Evolutionary conservation across 805 yeast genomes (phyloP).

Genomic region (Saccharomycopsis schoenii): DNA sequence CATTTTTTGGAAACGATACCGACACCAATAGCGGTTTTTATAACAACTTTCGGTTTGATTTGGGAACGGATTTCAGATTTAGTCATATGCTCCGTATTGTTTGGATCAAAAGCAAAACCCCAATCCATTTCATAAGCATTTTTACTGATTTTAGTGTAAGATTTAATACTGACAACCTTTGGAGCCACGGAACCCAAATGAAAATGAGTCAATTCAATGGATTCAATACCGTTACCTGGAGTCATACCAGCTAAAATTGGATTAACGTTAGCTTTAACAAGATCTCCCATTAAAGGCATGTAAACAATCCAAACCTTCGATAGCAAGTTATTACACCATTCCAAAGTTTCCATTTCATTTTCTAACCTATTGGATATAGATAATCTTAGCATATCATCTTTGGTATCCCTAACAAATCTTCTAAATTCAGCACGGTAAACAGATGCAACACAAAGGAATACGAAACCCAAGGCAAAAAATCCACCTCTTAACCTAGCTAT

Average conservation of each 20-base stretch:
- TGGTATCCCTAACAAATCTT: slow-evolving; percentile 60
- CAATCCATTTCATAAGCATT: slow-evolving; percentile 75
- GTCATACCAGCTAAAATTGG: slow-evolving; percentile 58
- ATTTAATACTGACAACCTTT: slow-evolving; percentile 56
- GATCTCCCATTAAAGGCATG: slow-evolving; percentile 76
- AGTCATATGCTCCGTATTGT: slow-evolving; percentile 78
- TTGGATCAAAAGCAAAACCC: slow-evolving; percentile 74
- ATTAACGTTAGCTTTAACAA: slow-evolving; percentile 62
- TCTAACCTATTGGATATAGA: slow-evolving; percentile 56
- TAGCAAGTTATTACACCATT: slow-evolving; percentile 70
- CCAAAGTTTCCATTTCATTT: slow-evolving; percentile 59
- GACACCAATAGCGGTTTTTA: slow-evolving; percentile 75
- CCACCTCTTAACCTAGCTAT: slow-evolving; percentile 58
- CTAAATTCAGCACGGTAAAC: slow-evolving; percentile 66
- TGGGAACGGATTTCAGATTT: slow-evolving; percentile 59
- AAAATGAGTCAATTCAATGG: slow-evolving; percentile 61
- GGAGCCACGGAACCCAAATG: slow-evolving; percentile 80
- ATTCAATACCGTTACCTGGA: slow-evolving; percentile 78
- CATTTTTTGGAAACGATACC: slow-evolving; percentile 66
- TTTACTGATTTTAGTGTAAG: slow-evolving; percentile 60
- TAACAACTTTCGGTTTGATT: slow-evolving; percentile 69
- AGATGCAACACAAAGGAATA: slow-evolving; percentile 51
- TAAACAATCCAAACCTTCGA: slow-evolving; percentile 81
- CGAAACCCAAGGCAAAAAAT: slow-evolving; percentile 49
- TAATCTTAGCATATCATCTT: slow-evolving; percentile 67